Evolutionary conservation across 441 rosid species (phyloP), one percentile per base, ranked within the genome.

Genomic region (Mallotus repandus): DNA sequence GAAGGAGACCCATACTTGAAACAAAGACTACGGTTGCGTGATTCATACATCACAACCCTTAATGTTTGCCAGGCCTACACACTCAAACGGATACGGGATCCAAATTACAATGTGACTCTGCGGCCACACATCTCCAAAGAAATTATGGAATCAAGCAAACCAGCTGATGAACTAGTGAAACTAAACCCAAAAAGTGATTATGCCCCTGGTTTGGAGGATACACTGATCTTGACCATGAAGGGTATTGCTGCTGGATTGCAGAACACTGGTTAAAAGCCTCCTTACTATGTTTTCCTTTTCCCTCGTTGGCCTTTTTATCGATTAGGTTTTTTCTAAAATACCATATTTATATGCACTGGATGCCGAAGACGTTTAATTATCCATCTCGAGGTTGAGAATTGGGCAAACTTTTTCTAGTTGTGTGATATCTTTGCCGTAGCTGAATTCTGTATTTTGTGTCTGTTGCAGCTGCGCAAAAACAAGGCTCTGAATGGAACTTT

Each of bases 211-310:
- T 79, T 94, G 74, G 98, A 92, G 81, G 99, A 95, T 79, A 92
- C 99, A 76, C 91, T 95, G 63, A 92, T 95, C 81, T 84, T 95
- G 80, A 95, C 98, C 66, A 91, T 95, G 97, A 95, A 95, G 82
- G 99, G 99, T 71, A 83, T 93, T 76, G 98, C 98, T 16, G 98
- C 98, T 0, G 98, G 98, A 72, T 46, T 93, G 77, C 98, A 93
- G 81, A 95, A 95, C 87, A 95, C 99, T 1, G 99, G 99, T 80
- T 95, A 62, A 15, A 61, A 14, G 25, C 12, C 53, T 18, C 32
- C 49, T 41, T 25, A 8, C 53, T 14, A 12, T n/a, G 4, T n/a
- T 54, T 52, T 22, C 21, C 25, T 74, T 62, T 63, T 54, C 5
- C 45, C 15, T 38, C 13, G 25, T 5, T 29, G 25, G 32, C 16